phyloP scores from a whole-genome alignment of 2,329 filamentous ascomycete species.

The Venturiaceae sp. region DNA sequence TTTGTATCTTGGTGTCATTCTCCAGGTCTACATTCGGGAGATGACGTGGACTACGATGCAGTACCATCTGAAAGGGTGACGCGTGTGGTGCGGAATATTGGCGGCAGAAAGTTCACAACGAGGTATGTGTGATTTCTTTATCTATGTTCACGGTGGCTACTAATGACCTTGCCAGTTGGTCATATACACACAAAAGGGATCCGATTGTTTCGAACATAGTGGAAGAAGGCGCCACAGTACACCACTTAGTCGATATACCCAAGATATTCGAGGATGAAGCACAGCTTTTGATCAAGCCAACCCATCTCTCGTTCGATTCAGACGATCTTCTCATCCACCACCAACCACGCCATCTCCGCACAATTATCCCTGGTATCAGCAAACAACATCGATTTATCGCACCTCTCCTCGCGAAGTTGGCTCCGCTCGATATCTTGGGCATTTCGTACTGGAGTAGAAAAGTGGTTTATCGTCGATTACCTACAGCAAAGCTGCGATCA shows the following conservation, averaged over 20 bases:
- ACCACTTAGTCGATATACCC: background rate
- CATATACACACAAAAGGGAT: background rate
- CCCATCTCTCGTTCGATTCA: background rate
- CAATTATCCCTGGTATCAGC: background rate
- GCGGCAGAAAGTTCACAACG: background rate
- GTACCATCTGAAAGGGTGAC: constrained; percentile 2
- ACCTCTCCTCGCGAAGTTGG: background rate
- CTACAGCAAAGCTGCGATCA: background rate
- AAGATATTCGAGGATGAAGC: constrained; percentile 1
- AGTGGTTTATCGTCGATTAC: background rate
- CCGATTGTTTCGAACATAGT: background rate
- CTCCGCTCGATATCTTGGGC: background rate
- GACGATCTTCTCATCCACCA: background rate
- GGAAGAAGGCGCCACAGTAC: background rate
- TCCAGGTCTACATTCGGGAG: background rate
- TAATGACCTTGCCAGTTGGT: background rate
- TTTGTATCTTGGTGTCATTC: constrained; percentile 1
- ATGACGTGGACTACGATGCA: background rate
- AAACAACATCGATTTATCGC: background rate
- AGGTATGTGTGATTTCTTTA: background rate
- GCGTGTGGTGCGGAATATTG: background rate
- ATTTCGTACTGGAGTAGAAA: constrained; percentile 1
- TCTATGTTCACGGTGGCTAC: background rate
- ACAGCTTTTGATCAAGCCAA: background rate
- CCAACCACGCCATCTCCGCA: background rate